These are phyloP conservation scores for Kwoniella sp. DNA, from an alignment of 768 basidiomycete genomes.

Conservation along the genomic window DNA sequence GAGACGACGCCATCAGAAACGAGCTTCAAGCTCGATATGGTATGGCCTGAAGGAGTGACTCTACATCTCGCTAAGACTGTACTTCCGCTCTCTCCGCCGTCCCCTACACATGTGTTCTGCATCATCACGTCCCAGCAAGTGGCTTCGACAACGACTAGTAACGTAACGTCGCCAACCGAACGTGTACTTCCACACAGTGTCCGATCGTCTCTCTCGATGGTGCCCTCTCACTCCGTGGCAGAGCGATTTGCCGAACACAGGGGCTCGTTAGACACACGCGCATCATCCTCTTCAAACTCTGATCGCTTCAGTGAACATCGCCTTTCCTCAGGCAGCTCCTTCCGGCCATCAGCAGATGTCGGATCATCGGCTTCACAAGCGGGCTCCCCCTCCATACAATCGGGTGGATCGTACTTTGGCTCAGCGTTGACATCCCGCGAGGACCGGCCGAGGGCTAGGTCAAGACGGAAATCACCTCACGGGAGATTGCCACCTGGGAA, in stretches of 20 bases:
- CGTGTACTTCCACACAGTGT: background rate
- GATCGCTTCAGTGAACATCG: slow-evolving; percentile 1
- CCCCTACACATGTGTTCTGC: slow-evolving; percentile 37
- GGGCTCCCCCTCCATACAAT: background rate
- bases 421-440: background rate
- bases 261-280: background rate
- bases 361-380: slow-evolving; percentile 15
- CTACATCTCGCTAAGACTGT: slow-evolving; percentile 35
- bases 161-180: slow-evolving; percentile 13
- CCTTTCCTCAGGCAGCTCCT: background rate
- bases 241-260: background rate
- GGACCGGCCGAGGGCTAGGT: background rate
- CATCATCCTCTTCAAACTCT: background rate
- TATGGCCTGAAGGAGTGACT: slow-evolving; percentile 6
- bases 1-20: background rate
- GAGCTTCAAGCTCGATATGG: slow-evolving; percentile 30
- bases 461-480: slow-evolving; percentile 8
- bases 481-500: background rate
- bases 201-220: slow-evolving; percentile 7
- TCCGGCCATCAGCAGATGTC: slow-evolving; percentile 9
- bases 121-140: slow-evolving; percentile 41
- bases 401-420: background rate
- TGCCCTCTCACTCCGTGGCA: background rate
- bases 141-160: background rate
- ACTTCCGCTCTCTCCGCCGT: slow-evolving; percentile 36